Conservation (phyloP, 768 basidiomycete species). For the Suillus americanus region DNA sequence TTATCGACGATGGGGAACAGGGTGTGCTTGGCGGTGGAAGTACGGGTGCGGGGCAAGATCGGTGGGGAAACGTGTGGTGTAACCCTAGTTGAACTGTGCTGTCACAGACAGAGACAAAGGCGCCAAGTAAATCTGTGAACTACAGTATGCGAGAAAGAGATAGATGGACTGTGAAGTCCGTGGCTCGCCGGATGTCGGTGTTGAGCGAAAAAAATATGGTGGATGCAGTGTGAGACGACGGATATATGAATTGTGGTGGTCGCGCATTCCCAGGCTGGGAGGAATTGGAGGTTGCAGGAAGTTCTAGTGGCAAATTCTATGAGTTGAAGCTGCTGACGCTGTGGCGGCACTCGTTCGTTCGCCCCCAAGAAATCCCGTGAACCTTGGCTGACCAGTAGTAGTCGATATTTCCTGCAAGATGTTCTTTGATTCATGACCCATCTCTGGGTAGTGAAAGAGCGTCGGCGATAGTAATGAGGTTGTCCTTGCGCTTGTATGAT, state of each 20-base stretch:
- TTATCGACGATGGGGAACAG: conserved; percentile 53
- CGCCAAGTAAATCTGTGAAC: too few species aligned
- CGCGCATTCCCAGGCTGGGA: background rate
- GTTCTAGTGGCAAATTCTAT: background rate
- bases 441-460: background rate
- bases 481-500: too few species aligned
- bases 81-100: conserved; percentile 32
- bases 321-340: background rate
- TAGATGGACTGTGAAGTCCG: background rate
- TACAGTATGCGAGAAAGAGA: too few species aligned
- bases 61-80: conserved; percentile 80
- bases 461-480: background rate
- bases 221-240: too few species aligned
- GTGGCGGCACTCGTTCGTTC: background rate
- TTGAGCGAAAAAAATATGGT: background rate
- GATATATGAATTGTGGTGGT: background rate
- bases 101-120: too few species aligned
- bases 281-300: background rate
- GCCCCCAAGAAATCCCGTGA: background rate
- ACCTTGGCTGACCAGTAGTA: background rate
- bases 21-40: conserved; percentile 48
- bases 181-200: background rate
- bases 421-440: background rate
- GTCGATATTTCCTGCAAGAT: background rate
- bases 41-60: conserved; percentile 59